Evolutionary conservation across 192 early-diverging fungal species (phyloP).

Genomic region (Gryganskiella cystojenkinii): DNA sequence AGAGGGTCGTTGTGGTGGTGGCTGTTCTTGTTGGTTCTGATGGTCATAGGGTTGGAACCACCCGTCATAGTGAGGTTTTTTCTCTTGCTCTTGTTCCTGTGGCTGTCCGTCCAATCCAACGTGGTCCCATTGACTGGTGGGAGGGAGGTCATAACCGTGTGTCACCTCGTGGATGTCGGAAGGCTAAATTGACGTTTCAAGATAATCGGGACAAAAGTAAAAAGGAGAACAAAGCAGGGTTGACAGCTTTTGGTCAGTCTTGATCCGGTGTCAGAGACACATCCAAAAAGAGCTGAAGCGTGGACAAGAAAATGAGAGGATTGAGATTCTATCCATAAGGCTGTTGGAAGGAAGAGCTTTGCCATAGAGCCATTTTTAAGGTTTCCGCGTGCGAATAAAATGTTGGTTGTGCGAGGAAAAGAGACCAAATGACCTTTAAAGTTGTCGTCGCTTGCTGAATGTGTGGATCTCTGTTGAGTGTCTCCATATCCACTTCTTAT

Average conservation of each 20-base stretch:
- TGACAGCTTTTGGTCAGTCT: neutral
- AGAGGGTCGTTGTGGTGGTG: neutral
- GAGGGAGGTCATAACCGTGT: slow-evolving; percentile 47
- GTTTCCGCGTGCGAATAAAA: too few species aligned
- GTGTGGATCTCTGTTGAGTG: too few species aligned
- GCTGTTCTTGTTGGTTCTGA: slow-evolving; percentile 37
- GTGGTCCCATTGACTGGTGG: slow-evolving; percentile 63
- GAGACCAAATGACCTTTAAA: too few species aligned
- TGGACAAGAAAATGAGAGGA: too few species aligned
- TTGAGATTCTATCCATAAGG: neutral
- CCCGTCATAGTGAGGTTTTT: slow-evolving; percentile 58
- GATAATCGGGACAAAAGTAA: neutral
- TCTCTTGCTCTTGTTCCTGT: slow-evolving; percentile 60
- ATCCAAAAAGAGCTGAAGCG: too few species aligned
- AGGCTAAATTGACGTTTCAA: slow-evolving; percentile 11
- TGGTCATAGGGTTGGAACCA: slow-evolving; percentile 59
- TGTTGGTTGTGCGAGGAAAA: too few species aligned
- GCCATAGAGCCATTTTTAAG: too few species aligned
- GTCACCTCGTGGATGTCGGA: slow-evolving; percentile 37
- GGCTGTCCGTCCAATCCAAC: slow-evolving; percentile 63
- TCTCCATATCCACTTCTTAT: too few species aligned
- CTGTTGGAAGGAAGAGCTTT: too few species aligned
- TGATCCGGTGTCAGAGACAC: too few species aligned
- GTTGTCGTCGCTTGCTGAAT: too few species aligned
- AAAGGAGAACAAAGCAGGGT: neutral